Base-by-base conservation (phyloP, 2,329 filamentous ascomycete species). In the Verticillium albo-atrum region DNA sequence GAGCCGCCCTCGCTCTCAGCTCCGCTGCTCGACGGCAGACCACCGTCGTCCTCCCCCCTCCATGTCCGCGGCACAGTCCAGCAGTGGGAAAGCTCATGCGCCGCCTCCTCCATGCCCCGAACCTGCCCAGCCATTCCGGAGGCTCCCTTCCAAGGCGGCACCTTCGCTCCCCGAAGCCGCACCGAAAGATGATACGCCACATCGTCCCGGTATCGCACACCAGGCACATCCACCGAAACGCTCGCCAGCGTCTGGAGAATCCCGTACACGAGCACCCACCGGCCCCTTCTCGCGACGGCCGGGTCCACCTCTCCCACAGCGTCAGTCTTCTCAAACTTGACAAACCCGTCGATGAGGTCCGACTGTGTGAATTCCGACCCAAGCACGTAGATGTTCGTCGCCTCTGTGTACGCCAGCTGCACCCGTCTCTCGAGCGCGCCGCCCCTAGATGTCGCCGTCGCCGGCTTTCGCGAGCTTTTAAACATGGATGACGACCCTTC, bases 211-310 rank as follows among this genome's bases (percentile, higher is more conserved):
- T 83, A 82, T 14, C 79, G 77, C 9, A 85, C 73, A 42, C 77
- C 76, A 12, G 80, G 82, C 1, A 80, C 77, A 60, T 88, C 85
- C 1, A 86, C 83, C 0, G 82, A 81, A 6, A 88, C 75, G 26
- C 80, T 81, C 2, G 84, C 84, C 2, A 88, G 77, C 0, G 81
- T 82, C 69, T 88, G 85, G 17, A 88, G 71, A 12, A 87, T 72
- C 3, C 80, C 82, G 65, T 88, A 88, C 25, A 88, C 77, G 3
- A 88, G 73, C 4, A 86, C 74, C 85, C 85, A 88, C 25, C 85
- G 80, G 10, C 82, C 84, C 12, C 81, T 79, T 1, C 85, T 80
- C 3, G 83, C 84, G 20, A 76, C 77, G 56, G 77, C 79, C 1
- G 83, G 83, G 62, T 86, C 81, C 9, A 83, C 70, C 47, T 81